Base-by-base conservation (phyloP, 1,284 basidiomycete species). In the Naganishia sp. region DNA sequence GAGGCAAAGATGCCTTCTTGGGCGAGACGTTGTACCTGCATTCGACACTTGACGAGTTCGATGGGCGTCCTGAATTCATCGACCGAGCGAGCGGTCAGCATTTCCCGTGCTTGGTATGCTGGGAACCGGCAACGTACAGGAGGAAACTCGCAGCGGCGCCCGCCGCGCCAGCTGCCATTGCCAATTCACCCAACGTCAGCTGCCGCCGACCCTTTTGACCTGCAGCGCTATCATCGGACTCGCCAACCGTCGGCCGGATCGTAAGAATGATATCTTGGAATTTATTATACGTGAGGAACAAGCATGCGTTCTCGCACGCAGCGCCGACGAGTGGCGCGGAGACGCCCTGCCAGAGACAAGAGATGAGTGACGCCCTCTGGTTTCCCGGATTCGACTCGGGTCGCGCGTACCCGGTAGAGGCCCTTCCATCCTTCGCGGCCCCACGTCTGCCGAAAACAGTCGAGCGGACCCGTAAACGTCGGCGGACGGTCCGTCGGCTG, bases 41-140 rank as follows among this genome's bases (percentile, higher is more conserved):
- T 94, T 75, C 92, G 89, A 79, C 92, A 94, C 81, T 95, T 95
- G 72, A 95, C 86, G 65, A 93, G 87, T 78, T 95, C 92, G 69
- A 94, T 88, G 1, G 92, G 93, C 1, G 92, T 94, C 58, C 89
- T 90, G 5, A 5, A 5, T 2, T 28, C 28, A 28, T 28, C 28
- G 28, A 28, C 28, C 28, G 28, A 28, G 28, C 28, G 28, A 28
- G 1, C 1, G 28, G 28, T 28, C 28, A 28, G 28, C 3, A 1
- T 28, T 28, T 1, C 28, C 5, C 5, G 28, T 0, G 1, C 28
- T 28, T 5, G 28, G 28, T 28, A 28, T 0, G 1, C 28, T 28
- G 28, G 28, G 28, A 28, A 28, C 3, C 28, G 5, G 21, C 11
- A 3, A 84, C 87, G 73, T 71, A 90, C 86, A 94, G 80, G 64